Percentiles rank a stretch among this genome's conserved stretches.
phyloP scores from a whole-genome alignment of 2,329 filamentous ascomycete genomes.

The Aureobasidium sp. region DNA sequence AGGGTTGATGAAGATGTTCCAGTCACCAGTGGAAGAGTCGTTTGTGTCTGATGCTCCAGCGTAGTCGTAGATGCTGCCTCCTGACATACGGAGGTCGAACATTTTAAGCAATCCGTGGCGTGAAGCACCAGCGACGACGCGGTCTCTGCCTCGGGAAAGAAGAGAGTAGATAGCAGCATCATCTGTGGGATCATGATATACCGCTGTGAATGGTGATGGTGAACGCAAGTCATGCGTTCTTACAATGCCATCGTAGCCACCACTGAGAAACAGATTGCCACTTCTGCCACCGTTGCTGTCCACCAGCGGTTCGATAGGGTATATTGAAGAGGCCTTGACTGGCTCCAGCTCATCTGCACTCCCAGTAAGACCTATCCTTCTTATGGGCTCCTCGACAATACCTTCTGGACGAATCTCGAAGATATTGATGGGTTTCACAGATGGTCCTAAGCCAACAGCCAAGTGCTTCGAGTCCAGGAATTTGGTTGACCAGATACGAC shows the following conservation, averaged over 20 bases:
- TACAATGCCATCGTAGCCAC: constrained; percentile 52
- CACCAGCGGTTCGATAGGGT: constrained; percentile 31
- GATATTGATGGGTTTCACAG: constrained; percentile 40
- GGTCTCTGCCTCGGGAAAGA: constrained; percentile 49
- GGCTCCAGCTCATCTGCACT: constrained; percentile 1
- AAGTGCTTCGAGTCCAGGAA: constrained; percentile 46
- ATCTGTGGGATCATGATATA: constrained; percentile 50
- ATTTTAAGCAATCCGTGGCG: constrained; percentile 54
- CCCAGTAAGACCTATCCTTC: constrained; percentile 33
- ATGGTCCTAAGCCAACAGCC: constrained; percentile 44
- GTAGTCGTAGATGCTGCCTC: constrained; percentile 34
- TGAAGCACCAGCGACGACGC: constrained; percentile 50
- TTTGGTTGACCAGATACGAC: constrained; percentile 43
- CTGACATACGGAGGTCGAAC: constrained; percentile 52
- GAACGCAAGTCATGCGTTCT: constrained; percentile 57
- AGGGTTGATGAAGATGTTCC: constrained; percentile 43
- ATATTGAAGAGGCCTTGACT: constrained; percentile 36
- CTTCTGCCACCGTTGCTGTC: constrained; percentile 24
- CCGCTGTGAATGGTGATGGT: constrained; percentile 35
- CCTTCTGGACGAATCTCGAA: constrained; percentile 44
- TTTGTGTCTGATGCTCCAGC: constrained; percentile 20
- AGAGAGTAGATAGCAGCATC: constrained; percentile 54
- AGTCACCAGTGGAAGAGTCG: constrained; percentile 22
- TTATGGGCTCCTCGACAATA: constrained; percentile 32
- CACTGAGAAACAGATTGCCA: constrained; percentile 51